Evolutionary conservation across 2,329 filamentous ascomycete genomes (phyloP), one percentile per base, ranked within the genome.

Genomic region (Raffaelea ambrosiae): DNA sequence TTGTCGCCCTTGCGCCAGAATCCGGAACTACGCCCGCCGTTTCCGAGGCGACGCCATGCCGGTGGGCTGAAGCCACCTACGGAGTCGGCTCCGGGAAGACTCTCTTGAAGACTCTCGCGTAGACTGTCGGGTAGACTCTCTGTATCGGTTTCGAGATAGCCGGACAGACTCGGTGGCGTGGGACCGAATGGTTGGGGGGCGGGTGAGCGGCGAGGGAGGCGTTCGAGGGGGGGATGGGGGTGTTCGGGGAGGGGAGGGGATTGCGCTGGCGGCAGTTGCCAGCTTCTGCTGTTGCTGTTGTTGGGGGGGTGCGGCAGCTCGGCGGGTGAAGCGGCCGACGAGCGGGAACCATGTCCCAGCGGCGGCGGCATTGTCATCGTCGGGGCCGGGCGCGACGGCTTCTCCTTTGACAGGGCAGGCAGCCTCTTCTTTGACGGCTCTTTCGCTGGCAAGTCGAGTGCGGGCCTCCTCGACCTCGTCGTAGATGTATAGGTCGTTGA

Each of bases 1-100:
- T 81, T 75, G 57, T 80, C 74, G 51, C 71, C 67, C 53, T 68
- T 66, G 56, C 75, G 74, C 74, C 83, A 82, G 61, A 82, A 80
- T 53, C 76, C 75, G 58, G 69, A 76, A 62, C 71, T 77, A 59
- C 72, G 70, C 55, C 72, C 70, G 57, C 75, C 77, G 70, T 78
- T 79, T 67, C 69, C 72, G 63, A 79, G 74, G 55, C 75, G 74
- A 59, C 74, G 70, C 77, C 77, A 81, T 43, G 77, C 77, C 53
- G 77, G 77, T 48, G 77, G 77, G 58, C 73, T 78, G 67, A 75
- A 81, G 53, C 75, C 76, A 70, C 74, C 74, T 58, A 54, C 69
- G 60, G 75, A 79, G 33, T 58, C 56, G 36, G 63, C 64, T 47
- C 50, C 52, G 26, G 19, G 22, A 41, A 97, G 16, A 51, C 55